These are phyloP conservation scores for Tylopilus balloui DNA, from an alignment of 768 basidiomycete genomes.

Conservation along the genomic window DNA sequence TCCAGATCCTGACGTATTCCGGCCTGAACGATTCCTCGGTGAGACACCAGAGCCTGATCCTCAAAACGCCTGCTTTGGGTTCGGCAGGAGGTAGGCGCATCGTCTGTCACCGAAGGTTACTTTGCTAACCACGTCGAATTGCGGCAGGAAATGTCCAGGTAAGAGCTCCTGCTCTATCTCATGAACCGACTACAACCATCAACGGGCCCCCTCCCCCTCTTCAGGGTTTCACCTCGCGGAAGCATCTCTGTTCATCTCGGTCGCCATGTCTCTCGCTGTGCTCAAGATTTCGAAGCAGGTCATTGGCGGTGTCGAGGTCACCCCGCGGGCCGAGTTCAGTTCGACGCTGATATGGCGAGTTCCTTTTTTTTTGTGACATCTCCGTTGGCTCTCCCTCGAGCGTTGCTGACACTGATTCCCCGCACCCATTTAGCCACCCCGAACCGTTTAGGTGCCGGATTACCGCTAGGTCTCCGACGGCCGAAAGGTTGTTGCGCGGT, in stretches of 20 bases:
- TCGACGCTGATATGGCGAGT: conserved; percentile 44
- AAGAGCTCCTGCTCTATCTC: neutral
- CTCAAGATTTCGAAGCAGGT: conserved; percentile 42
- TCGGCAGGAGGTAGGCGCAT: conserved; percentile 25
- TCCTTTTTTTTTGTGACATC: neutral
- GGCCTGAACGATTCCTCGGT: conserved; percentile 34
- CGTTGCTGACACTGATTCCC: neutral
- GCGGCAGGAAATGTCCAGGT: conserved; percentile 20
- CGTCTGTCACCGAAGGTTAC: too few relatives aligned
- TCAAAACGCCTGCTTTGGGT: conserved; percentile 22
- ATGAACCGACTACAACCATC: neutral
- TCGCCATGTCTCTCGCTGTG: conserved; percentile 40
- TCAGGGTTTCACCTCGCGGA: conserved; percentile 29
- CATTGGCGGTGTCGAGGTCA: conserved; percentile 38
- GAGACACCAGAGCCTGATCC: conserved; percentile 18
- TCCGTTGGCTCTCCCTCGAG: too few relatives aligned
- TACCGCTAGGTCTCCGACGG: conserved; percentile 46
- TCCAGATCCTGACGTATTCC: conserved; percentile 29
- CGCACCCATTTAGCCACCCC: conserved; percentile 34
- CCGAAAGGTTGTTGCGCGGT: conserved; percentile 17
- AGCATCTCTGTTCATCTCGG: conserved; percentile 23
- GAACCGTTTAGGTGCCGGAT: conserved; percentile 55
- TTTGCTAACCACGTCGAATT: neutral
- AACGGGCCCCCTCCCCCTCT: too few relatives aligned
- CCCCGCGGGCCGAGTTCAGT: conserved; percentile 40